These are phyloP conservation scores for Pythium pyrilobum DNA, from an alignment of 352 stramenopile species.

Conservation along the genomic window DNA sequence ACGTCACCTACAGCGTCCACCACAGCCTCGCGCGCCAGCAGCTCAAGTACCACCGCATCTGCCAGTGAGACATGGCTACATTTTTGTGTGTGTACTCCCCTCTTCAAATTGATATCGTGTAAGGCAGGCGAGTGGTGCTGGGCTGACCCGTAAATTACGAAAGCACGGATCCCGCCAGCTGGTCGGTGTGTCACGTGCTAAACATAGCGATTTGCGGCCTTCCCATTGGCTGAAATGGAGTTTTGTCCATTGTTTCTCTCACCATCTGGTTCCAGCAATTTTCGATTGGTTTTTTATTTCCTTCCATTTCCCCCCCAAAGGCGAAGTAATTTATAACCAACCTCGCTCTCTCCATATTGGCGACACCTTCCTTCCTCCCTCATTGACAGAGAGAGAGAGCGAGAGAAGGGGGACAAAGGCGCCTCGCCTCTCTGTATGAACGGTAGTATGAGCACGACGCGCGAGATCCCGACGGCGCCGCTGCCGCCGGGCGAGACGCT, in stretches of 20 bases:
- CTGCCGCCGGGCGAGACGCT: conserved; percentile 11
- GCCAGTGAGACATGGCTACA: conserved; percentile 12
- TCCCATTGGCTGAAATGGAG: conserved; percentile 2
- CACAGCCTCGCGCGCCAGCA: conserved; percentile 71
- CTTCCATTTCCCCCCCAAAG: no score
- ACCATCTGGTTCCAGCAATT: conserved; percentile 1
- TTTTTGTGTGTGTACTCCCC: neutral
- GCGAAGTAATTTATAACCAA: conserved; percentile 19
- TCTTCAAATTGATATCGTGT: neutral
- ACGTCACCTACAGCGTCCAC: conserved; percentile 67
- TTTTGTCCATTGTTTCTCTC: neutral
- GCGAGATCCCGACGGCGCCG: conserved; percentile 18
- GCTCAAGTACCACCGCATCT: conserved; percentile 51
- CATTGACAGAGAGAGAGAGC: no score
- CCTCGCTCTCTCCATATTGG: conserved; percentile 1
- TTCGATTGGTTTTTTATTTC: no score
- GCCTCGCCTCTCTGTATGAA: neutral
- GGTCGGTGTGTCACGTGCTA: conserved; percentile 2
- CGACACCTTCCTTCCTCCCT: no score
- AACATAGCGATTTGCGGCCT: neutral
- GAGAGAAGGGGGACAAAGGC: neutral
- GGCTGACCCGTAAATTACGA: conserved; percentile 1
- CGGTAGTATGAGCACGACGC: neutral
- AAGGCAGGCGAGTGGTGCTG: neutral
- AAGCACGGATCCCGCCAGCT: neutral